Evolutionary conservation across 2,329 filamentous ascomycete species (phyloP).

Genomic region (Cercospora zeae-maydis): DNA sequence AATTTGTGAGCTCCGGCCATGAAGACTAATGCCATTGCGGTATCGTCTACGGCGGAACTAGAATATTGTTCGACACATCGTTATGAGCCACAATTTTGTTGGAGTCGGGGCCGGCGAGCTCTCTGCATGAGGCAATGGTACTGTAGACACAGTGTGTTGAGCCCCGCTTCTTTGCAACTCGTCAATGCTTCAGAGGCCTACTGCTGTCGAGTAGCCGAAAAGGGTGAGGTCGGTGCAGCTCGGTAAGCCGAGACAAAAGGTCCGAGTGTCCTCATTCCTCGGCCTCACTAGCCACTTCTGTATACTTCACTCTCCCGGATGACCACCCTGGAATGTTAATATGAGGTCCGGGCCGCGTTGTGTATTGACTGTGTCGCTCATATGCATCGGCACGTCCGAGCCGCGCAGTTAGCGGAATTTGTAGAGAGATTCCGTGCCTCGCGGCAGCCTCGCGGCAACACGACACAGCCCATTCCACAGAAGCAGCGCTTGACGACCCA

Average conservation of each 20-base stretch:
- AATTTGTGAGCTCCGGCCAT: background rate
- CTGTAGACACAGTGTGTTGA: background rate
- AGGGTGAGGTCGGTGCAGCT: conserved; percentile 3
- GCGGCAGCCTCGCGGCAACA: background rate
- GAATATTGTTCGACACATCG: background rate
- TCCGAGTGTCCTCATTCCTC: conserved; percentile 8
- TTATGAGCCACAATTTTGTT: background rate
- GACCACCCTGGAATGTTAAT: background rate
- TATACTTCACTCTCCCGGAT: background rate
- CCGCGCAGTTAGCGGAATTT: background rate
- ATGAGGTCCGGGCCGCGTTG: background rate
- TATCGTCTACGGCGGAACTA: background rate
- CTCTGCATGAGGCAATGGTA: background rate
- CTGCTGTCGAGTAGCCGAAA: background rate
- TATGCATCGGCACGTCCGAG: background rate
- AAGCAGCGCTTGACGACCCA: no score
- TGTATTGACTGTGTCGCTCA: background rate
- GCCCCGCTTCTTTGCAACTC: background rate
- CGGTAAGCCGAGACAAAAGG: conserved; percentile 9
- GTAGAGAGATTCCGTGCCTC: background rate
- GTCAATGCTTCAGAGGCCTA: no score
- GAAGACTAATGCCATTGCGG: background rate
- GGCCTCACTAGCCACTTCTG: background rate
- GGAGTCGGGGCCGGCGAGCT: no score
- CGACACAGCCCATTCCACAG: background rate